Evolutionary conservation across 306 rosid species (phyloP).

Genomic region (Carpinus viminea): DNA sequence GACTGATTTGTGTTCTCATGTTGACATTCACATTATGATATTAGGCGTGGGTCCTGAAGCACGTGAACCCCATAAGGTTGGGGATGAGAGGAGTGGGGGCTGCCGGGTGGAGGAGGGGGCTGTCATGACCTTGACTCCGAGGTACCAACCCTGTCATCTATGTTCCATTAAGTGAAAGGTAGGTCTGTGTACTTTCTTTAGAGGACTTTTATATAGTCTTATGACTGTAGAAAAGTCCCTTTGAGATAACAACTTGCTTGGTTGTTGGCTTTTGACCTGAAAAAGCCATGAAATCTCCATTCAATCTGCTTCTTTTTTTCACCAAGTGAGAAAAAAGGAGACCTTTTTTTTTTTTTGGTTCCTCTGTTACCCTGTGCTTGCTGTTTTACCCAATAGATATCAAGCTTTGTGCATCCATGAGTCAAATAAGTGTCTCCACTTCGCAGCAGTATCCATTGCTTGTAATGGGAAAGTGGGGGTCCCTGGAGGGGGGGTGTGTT

Average conservation of each 20-base stretch:
- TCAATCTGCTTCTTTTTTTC: not conserved
- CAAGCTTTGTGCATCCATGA: not conserved
- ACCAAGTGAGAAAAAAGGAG: too few species aligned
- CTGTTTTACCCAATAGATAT: not conserved
- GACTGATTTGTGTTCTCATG: slow-evolving; percentile 8
- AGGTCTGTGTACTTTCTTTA: not conserved
- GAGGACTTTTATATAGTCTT: not conserved
- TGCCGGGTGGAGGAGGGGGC: too few species aligned
- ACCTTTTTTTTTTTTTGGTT: not conserved
- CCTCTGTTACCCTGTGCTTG: not conserved
- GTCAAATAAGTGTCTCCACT: not conserved
- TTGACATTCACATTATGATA: slow-evolving; percentile 1
- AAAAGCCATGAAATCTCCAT: not conserved
- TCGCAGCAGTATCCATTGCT: not conserved
- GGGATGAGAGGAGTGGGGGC: too few species aligned
- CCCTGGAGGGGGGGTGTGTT: slow-evolving; percentile 4
- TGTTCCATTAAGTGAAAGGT: not conserved
- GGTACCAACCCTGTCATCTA: slow-evolving; percentile 6
- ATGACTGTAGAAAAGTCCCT: not conserved
- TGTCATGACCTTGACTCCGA: slow-evolving; percentile 16
- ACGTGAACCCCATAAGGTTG: slow-evolving; percentile 24
- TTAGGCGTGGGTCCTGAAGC: slow-evolving; percentile 33
- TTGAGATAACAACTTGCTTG: not conserved
- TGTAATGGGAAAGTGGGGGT: slow-evolving; percentile 33
- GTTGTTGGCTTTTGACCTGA: not conserved